phyloP scores from a whole-genome alignment of 2,329 filamentous ascomycete genomes.

The Penicillium psychrosexuale region DNA sequence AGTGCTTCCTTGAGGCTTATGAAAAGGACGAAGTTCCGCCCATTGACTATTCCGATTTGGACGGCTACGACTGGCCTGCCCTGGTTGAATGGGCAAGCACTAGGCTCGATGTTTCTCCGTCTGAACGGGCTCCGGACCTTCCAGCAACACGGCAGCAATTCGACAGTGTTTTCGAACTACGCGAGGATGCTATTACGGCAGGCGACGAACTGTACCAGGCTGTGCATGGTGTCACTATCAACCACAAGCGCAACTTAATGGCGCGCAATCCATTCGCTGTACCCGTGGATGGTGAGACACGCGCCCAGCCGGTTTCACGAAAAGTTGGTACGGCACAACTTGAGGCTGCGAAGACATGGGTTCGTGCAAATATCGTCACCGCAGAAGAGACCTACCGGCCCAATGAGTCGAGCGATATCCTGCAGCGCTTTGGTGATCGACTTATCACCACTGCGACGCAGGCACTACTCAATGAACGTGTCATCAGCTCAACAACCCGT shows the following conservation, averaged over 20 bases:
- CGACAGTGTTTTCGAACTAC: constrained; percentile 41
- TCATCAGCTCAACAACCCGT: constrained; percentile 40
- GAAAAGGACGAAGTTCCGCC: constrained; percentile 41
- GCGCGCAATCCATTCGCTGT: constrained; percentile 38
- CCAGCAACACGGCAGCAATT: constrained; percentile 45
- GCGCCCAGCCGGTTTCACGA: constrained; percentile 3
- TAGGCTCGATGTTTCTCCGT: constrained; percentile 40
- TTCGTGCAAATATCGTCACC: constrained; percentile 48
- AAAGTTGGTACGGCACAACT: constrained; percentile 27
- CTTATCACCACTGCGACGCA: constrained; percentile 42
- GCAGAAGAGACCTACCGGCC: constrained; percentile 42
- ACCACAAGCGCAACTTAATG: constrained; percentile 34
- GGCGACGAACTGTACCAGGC: constrained; percentile 39
- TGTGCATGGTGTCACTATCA: constrained; percentile 30
- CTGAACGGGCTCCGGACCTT: constrained; percentile 40
- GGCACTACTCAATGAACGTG: constrained; percentile 40
- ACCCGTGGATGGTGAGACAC: constrained; percentile 17
- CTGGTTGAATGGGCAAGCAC: constrained; percentile 48
- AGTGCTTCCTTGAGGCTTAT: constrained; percentile 47
- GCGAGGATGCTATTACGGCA: constrained; percentile 31
- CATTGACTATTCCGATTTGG: constrained; percentile 45
- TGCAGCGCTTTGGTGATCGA: constrained; percentile 32
- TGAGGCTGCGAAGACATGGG: constrained; percentile 46
- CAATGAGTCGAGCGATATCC: constrained; percentile 34
- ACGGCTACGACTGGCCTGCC: constrained; percentile 46